A percentile compares a stretch with the other conserved stretches of the same genome.
These are phyloP conservation scores for Fusarium longipes DNA, from an alignment of 2,329 filamentous ascomycete species.

Conservation along the genomic window DNA sequence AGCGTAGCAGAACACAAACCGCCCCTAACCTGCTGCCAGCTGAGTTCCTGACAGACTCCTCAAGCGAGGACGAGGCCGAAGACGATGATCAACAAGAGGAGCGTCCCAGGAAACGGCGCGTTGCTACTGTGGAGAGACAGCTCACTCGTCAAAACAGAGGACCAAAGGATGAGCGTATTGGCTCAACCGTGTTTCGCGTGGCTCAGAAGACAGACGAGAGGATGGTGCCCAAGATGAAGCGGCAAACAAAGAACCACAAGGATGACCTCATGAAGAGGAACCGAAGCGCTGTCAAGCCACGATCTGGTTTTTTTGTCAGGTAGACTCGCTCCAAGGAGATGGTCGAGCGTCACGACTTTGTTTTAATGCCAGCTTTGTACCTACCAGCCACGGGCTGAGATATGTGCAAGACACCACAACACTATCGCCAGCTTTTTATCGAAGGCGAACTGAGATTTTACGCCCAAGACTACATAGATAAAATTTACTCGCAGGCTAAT, in stretches of 20 bases:
- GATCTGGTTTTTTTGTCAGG: constrained; percentile 57
- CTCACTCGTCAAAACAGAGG: constrained; percentile 53
- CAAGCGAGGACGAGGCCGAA: constrained; percentile 56
- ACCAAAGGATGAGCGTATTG: constrained; percentile 61
- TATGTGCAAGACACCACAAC: background rate
- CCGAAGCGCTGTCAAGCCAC: constrained; percentile 52
- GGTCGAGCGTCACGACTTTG: background rate
- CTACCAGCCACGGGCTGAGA: constrained; percentile 16
- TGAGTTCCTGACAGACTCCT: constrained; percentile 65
- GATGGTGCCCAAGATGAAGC: constrained; percentile 61
- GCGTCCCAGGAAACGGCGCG: constrained; percentile 57
- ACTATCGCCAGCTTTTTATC: background rate
- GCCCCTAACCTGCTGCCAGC: constrained; percentile 61
- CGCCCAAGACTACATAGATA: background rate
- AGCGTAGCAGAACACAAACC: constrained; percentile 50
- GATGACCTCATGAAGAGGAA: constrained; percentile 60
- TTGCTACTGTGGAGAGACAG: constrained; percentile 55
- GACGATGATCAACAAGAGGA: constrained; percentile 41
- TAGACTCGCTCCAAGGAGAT: background rate
- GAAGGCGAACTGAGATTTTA: background rate
- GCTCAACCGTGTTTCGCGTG: constrained; percentile 66
- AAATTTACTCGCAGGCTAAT: background rate
- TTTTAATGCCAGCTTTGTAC: constrained; percentile 18
- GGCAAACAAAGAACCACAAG: constrained; percentile 56
- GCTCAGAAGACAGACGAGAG: constrained; percentile 57